Base-by-base conservation (phyloP, 352 stramenopile genomes). In the Phytophthora hibernalis region DNA sequence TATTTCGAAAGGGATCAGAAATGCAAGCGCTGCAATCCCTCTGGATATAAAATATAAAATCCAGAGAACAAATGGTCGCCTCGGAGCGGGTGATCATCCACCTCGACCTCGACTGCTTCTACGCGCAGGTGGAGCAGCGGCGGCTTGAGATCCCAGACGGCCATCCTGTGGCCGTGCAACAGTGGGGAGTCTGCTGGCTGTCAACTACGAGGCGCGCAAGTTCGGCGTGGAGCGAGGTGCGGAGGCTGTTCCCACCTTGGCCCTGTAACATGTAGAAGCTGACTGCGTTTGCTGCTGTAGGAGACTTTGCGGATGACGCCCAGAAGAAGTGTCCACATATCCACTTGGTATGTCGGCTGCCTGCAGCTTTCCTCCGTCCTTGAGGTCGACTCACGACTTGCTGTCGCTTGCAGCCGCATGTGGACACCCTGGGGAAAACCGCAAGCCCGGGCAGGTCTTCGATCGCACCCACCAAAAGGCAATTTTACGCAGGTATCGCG, bases 61-160 rank as follows among this genome's bases (percentile, higher is more conserved):
- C n/a, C n/a, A n/a, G n/a, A n/a, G n/a, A n/a, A n/a, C n/a, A n/a
- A n/a, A n/a, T n/a, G n/a, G n/a, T n/a, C n/a, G n/a, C n/a, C n/a
- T n/a, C n/a, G n/a, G n/a, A n/a, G n/a, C n/a, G n/a, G n/a, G 88
- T 96, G 55, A 80, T 96, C 65, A 70, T 95, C 61, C 88, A 96
- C 61, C 60, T 96, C 54, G 89, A 96, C 54, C 83, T 95, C 51
- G 89, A 96, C 74, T 96, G 87, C 76, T 96, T 94, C 75, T 96
- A 96, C 58, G 85, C 87, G 57, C 87, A 95, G 68, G 89, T 96
- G 31, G 89, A 96, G 66, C 77, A 91, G 54, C 79, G 77, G 11
- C 77, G 89, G 5, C 85, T 95, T n/a, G 49, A 76, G 0, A 90
- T 96, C 50, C 75, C 80, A 16, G 73, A 78, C 24, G 75, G 78